These are phyloP conservation scores for Stagonosporopsis tanaceti DNA, from an alignment of 2,329 filamentous ascomycete genomes.

Conservation along the genomic window DNA sequence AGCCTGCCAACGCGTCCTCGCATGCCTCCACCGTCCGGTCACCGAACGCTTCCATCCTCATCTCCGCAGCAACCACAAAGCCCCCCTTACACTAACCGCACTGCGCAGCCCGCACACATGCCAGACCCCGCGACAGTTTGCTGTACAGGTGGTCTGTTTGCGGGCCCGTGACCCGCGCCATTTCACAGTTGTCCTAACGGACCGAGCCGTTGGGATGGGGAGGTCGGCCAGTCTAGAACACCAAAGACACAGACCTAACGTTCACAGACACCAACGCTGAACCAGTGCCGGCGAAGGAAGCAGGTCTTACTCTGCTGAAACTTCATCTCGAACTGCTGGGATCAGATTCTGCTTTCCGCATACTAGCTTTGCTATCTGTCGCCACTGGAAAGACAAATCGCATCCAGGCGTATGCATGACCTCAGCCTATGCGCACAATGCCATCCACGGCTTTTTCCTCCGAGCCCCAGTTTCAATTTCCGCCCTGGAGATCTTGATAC, in stretches of 20 bases:
- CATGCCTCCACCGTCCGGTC: conserved; percentile 14
- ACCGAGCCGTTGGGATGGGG: conserved; percentile 18
- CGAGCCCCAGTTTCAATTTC: not conserved
- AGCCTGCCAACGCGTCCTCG: conserved; percentile 22
- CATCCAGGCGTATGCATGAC: not conserved
- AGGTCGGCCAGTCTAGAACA: conserved; percentile 15
- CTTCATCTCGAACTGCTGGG: not conserved
- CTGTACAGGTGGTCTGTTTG: conserved; percentile 6
- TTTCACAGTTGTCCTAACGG: conserved; percentile 9
- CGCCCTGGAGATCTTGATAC: not conserved
- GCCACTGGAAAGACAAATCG: conserved; percentile 1
- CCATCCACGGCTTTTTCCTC: not conserved
- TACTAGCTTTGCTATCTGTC: not conserved
- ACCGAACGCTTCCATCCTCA: not conserved
- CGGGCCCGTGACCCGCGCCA: conserved; percentile 16
- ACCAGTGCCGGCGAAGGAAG: conserved; percentile 10
- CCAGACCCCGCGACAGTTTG: conserved; percentile 16
- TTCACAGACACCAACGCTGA: conserved; percentile 14
- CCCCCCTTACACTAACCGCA: conserved; percentile 14
- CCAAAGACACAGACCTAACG: conserved; percentile 13
- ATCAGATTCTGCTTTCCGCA: not conserved
- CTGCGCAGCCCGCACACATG: conserved; percentile 5
- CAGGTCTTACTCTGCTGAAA: not conserved
- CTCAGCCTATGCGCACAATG: not conserved
- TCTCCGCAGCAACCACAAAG: conserved; percentile 18